These are phyloP conservation scores for Asterella californica DNA, from an alignment of 225 moss, liverwort and hornwort genomes.

Conservation along the genomic window DNA sequence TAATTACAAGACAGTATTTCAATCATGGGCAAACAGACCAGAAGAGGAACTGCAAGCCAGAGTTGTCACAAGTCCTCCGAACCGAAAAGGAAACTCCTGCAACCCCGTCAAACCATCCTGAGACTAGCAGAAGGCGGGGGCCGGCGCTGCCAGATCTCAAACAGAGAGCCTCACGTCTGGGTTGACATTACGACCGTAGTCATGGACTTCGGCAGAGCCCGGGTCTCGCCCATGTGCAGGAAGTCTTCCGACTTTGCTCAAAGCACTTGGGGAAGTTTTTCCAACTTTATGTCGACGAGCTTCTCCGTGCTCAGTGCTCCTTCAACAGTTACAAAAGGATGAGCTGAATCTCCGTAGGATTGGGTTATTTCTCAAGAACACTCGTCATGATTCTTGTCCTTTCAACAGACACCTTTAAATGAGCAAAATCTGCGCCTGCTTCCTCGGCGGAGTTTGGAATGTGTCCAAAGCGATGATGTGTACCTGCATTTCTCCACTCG, in stretches of 20 bases:
- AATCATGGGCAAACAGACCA: too few species aligned
- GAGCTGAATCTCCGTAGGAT: not conserved
- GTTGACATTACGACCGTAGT: too few species aligned
- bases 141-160: not conserved
- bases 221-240: not conserved
- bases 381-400: not conserved
- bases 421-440: not conserved
- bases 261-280: not conserved
- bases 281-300: not conserved
- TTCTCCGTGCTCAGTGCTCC: not conserved
- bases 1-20: too few species aligned
- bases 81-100: too few species aligned
- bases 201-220: too few species aligned
- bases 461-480: not conserved
- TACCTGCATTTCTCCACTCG: not conserved
- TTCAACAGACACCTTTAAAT: not conserved
- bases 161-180: not conserved
- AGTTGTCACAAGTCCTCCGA: too few species aligned
- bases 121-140: not conserved
- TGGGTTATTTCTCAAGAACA: not conserved
- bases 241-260: not conserved
- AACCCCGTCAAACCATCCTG: too few species aligned
- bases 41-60: too few species aligned
- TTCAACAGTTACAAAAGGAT: not conserved
- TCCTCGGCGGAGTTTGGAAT: not conserved